These are phyloP conservation scores for Phytophthora uliginosa DNA, from an alignment of 352 stramenopile species.

Conservation along the genomic window DNA sequence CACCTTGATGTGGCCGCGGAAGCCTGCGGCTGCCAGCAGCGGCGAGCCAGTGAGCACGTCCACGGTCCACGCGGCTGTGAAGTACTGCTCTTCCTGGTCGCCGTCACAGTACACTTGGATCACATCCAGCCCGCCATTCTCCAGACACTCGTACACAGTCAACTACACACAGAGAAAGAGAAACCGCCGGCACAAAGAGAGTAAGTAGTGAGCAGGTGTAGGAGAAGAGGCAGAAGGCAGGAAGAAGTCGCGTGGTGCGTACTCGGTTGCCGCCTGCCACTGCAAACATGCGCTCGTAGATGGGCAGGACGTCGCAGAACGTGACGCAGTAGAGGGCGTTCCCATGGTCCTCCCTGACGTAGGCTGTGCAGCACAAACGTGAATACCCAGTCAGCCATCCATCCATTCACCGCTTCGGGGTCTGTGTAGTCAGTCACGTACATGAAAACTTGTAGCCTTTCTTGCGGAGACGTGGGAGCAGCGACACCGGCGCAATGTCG, in stretches of 20 bases:
- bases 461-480: conserved; percentile 62
- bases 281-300: conserved; percentile 81
- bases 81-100: conserved; percentile 86
- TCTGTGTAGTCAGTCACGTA: conserved; percentile 24
- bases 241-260: conserved; percentile 18
- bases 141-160: conserved; percentile 83
- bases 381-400: conserved; percentile 15
- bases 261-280: conserved; percentile 79
- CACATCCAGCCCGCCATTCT: conserved; percentile 79
- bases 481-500: conserved; percentile 35
- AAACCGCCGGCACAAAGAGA: background rate
- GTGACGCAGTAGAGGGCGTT: conserved; percentile 84
- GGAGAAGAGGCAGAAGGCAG: background rate
- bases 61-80: conserved; percentile 81
- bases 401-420: background rate
- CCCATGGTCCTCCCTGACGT: conserved; percentile 75
- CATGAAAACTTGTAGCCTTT: conserved; percentile 81
- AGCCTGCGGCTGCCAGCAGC: conserved; percentile 75
- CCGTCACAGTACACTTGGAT: conserved; percentile 85
- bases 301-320: conserved; percentile 76
- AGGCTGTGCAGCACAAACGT: conserved; percentile 45
- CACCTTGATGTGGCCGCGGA: conserved; percentile 86
- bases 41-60: conserved; percentile 77
- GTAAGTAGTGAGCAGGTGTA: background rate
- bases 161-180: conserved; percentile 42